These are phyloP conservation scores for Polytrichum commune DNA, from an alignment of 225 moss, liverwort and hornwort genomes.

Conservation along the genomic window DNA sequence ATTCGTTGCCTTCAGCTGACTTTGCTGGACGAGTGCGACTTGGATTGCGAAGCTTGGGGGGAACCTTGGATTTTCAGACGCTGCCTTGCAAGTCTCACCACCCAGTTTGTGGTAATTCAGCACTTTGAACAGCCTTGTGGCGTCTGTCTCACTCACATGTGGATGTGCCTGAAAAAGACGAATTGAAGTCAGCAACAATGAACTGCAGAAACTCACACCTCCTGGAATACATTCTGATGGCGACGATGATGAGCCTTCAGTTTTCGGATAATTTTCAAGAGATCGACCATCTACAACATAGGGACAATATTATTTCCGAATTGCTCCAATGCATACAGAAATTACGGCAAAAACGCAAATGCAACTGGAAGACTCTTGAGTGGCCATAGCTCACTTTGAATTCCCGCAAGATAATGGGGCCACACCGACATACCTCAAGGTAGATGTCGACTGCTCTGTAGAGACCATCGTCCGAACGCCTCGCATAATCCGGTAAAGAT, in stretches of 20 bases:
- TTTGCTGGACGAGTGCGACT: conserved; percentile 73
- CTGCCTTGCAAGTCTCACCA: conserved; percentile 70
- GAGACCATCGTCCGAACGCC: conserved; percentile 78
- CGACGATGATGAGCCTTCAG: too few species aligned
- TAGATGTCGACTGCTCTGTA: conserved; percentile 93
- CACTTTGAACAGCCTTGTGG: conserved; percentile 72
- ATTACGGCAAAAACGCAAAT: neutral
- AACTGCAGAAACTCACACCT: too few species aligned
- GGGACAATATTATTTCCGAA: too few species aligned
- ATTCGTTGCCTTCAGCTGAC: conserved; percentile 46
- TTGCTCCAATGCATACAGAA: too few species aligned
- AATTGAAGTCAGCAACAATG: conserved; percentile 12
- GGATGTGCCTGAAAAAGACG: conserved; percentile 67
- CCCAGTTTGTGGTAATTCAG: conserved; percentile 81
- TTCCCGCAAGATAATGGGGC: too few species aligned
- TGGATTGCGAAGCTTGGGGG: conserved; percentile 87
- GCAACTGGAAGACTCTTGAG: too few species aligned
- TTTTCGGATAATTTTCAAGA: too few species aligned
- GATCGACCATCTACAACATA: too few species aligned
- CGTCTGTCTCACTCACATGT: conserved; percentile 63
- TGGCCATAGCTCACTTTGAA: too few species aligned
- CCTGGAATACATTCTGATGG: too few species aligned
- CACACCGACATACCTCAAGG: conserved; percentile 59
- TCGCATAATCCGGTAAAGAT: conserved; percentile 76
- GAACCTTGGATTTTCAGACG: conserved; percentile 73